Conservation (phyloP, 495 filamentous ascomycete species). For the Neurospora tetrasperma region DNA sequence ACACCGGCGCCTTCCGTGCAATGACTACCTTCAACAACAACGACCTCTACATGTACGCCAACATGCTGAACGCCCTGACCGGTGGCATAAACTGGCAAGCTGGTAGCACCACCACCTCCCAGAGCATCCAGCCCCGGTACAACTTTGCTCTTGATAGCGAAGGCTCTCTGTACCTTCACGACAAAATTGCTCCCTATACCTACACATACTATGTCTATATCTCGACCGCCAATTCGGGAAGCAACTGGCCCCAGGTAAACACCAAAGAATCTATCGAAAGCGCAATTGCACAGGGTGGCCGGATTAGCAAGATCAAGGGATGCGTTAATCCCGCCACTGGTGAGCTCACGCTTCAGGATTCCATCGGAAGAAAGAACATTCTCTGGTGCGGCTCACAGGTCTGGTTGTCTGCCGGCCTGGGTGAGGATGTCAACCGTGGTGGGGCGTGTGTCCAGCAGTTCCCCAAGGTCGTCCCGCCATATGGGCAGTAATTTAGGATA, state of each 20-base stretch:
- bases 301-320: slow-evolving; percentile 1
- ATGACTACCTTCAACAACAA: neutral
- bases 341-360: slow-evolving; percentile 4
- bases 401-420: slow-evolving; percentile 2
- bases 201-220: slow-evolving; percentile 7
- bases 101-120: neutral
- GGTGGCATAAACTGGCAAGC: neutral
- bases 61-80: neutral
- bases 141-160: slow-evolving; percentile 3
- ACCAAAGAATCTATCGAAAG: neutral
- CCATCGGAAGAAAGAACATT: neutral
- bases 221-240: neutral
- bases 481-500: neutral
- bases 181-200: slow-evolving; percentile 2
- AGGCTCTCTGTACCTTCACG: slow-evolving; percentile 3
- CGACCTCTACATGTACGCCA: slow-evolving; percentile 3
- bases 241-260: neutral
- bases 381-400: slow-evolving; percentile 2
- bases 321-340: slow-evolving; percentile 7
- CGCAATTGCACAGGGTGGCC: neutral
- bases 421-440: slow-evolving; percentile 3
- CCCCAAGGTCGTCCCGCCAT: neutral
- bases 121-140: neutral
- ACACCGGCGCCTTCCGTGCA: slow-evolving; percentile 3
- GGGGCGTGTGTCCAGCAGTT: neutral